Base-by-base conservation (phyloP, 2,329 filamentous ascomycete species). In the Pyrenophora seminiperda region DNA sequence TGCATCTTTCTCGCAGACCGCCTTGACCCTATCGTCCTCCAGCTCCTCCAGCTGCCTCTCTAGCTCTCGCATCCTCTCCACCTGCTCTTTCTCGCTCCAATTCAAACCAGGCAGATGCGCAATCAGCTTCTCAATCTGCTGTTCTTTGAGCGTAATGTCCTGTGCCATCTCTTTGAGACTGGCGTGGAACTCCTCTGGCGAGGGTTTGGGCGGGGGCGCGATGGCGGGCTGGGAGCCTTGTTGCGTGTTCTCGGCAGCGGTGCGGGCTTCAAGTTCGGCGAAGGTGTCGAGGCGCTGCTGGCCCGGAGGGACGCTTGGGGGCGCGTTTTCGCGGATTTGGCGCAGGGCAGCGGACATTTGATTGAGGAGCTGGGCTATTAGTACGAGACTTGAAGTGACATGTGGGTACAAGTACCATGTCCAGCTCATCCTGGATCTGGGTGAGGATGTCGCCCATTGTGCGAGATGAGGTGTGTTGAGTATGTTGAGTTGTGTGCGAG, bases 391-490 rank as follows among this genome's bases (percentile, higher is more conserved):
- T 7, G 9, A 13, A n/a, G 36, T 38, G 22, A 22, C 15, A 17
- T 20, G 31, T 19, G 20, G 17, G 18, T 15, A 15, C 15, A 19
- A 36, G 27, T 76, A 90, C 89, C 81, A 91, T 85, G 67, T 94
- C 90, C 53, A 93, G 83, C 73, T 89, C 87, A 76, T 94, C 89
- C 74, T 95, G 90, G 50, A 94, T 79, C 72, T 94, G 90, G 1
- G 90, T 93, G 50, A 95, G 80, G 55, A 87, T 81, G 69, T 95
- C 90, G 20, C 82, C 82, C 85, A 91, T 91, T 49, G 32, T 67
- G 44, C 22, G 5, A 22, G 19, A 7, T 34, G 18, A 36, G 2
- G 18, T 27, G 4, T 18, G 11, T 20, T 22, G 18, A 6, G 14
- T 5, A 6, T 4, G 4, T 19, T 7, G 0, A 19, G 1, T 27